Base-by-base conservation (phyloP, 352 stramenopile genomes). In the Globisporangium echinulatum region DNA sequence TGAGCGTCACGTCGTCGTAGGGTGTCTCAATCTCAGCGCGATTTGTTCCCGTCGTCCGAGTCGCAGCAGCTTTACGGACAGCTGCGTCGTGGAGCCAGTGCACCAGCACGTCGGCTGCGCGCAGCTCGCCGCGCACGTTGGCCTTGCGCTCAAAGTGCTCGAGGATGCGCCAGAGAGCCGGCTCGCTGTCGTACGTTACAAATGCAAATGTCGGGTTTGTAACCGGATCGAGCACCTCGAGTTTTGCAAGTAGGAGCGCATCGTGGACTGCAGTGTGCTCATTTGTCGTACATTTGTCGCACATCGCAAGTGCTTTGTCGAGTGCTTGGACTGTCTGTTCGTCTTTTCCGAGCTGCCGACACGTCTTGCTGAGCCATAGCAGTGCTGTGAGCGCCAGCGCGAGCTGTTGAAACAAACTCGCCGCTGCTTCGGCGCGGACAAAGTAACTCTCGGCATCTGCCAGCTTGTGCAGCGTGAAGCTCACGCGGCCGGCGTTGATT, bases 401-500 rank as follows among this genome's bases (percentile, higher is more conserved):
- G 7, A 67, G 54, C 8, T 85, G 61, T 11, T 57, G 64, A 14
- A 61, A 55, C 43, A 59, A 67, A 38, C 49, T 36, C 0, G 78
- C 67, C 1, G 66, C 77, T 4, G 49, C 65, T 17, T 85, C 64
- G 0, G 75, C 68, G 6, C 73, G 71, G 8, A 68, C 69, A 19
- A 90, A 58, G 39, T 74, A 64, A 46, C 71, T 63, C 51, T 85
- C 69, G 0, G 78, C 78, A 43, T 87, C 67, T 5, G 67, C 48
- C 44, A 74, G 72, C 62, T 84, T 87, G 3, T 62, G 54, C 25
- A 87, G 56, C 38, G 72, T 82, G 58, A 77, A 82, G 40, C 72
- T 79, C 15, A 90, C 74, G 13, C 78, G 76, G 0, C 78, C 81
- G 49, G 70, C 68, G 54, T 90, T 88, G 25, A 86, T 48, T 52